phyloP scores from a whole-genome alignment of 371 early-diverging fungal genomes.

The Rozella allomycis region DNA sequence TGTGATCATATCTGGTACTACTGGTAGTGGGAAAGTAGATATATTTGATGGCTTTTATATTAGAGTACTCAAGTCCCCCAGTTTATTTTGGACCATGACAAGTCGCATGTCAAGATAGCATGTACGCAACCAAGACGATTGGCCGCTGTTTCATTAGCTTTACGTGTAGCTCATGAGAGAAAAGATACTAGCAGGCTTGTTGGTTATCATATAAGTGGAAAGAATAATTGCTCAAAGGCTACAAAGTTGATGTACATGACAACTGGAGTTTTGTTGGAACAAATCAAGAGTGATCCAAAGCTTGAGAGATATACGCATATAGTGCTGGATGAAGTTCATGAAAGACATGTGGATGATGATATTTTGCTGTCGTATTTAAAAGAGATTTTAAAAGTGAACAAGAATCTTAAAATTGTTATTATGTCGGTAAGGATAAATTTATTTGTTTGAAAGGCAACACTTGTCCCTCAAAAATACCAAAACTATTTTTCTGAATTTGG shows the following conservation, averaged over 20 bases:
- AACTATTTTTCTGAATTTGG: too few relatives aligned
- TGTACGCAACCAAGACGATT: conserved; percentile 86
- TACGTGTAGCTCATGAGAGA: conserved; percentile 30
- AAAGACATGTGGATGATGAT: too few relatives aligned
- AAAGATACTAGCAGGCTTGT: too few relatives aligned
- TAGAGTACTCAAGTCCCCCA: too few relatives aligned
- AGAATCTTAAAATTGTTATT: too few relatives aligned
- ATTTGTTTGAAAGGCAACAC: too few relatives aligned
- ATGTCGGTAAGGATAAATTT: too few relatives aligned
- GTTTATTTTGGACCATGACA: too few relatives aligned
- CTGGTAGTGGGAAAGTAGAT: conserved; percentile 65
- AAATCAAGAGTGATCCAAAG: conserved; percentile 33
- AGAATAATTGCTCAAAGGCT: conserved; percentile 23
- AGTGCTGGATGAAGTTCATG: conserved; percentile 70
- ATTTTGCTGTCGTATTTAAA: too few relatives aligned
- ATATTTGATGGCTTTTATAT: neutral
- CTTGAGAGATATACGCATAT: conserved; percentile 42
- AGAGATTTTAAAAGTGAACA: too few relatives aligned
- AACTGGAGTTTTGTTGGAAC: conserved; percentile 47
- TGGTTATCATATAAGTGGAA: conserved; percentile 66
- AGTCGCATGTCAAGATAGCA: conserved; percentile 34
- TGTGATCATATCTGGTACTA: conserved; percentile 63
- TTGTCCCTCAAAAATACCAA: too few relatives aligned
- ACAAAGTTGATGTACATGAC: conserved; percentile 24
- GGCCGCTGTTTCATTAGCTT: conserved; percentile 67